A percentile compares a stretch with the other conserved stretches of the same genome.
phyloP scores from a whole-genome alignment of 1,284 basidiomycete species.

The Taiwanofungus camphoratus region DNA sequence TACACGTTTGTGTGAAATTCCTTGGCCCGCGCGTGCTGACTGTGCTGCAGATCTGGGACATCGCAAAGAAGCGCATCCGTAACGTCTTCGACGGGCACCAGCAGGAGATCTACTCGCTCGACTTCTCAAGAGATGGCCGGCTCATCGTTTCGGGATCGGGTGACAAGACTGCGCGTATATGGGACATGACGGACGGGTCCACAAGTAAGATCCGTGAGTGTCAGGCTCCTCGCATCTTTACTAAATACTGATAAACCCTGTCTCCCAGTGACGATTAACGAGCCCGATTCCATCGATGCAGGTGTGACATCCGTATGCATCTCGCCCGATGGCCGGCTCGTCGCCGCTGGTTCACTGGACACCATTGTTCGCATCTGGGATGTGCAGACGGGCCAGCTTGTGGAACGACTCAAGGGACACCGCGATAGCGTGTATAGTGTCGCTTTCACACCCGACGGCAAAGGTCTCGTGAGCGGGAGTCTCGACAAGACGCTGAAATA shows the following conservation, averaged over 20 bases:
- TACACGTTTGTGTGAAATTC: neutral
- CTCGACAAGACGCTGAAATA: slow-evolving; percentile 73
- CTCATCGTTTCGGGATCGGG: slow-evolving; percentile 80
- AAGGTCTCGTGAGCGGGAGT: slow-evolving; percentile 60
- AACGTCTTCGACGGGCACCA: slow-evolving; percentile 77
- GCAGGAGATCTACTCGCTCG: slow-evolving; percentile 86
- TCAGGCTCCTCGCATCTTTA: neutral
- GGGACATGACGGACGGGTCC: slow-evolving; percentile 69
- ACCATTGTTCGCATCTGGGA: slow-evolving; percentile 75
- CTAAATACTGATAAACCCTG: neutral
- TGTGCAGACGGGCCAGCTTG: slow-evolving; percentile 55
- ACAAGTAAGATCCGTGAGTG: slow-evolving; percentile 32
- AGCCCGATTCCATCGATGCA: slow-evolving; percentile 46
- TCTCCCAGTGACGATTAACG: slow-evolving; percentile 32
- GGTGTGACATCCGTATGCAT: slow-evolving; percentile 65
- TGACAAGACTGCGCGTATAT: slow-evolving; percentile 79
- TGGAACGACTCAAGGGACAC: slow-evolving; percentile 69
- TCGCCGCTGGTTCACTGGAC: slow-evolving; percentile 71
- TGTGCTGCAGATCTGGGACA: slow-evolving; percentile 71
- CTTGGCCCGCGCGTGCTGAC: neutral
- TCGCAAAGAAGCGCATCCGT: slow-evolving; percentile 62
- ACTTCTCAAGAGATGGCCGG: slow-evolving; percentile 73
- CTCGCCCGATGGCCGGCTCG: slow-evolving; percentile 60
- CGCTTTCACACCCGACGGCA: slow-evolving; percentile 71
- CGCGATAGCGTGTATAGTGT: slow-evolving; percentile 76